Percentiles rank a stretch among this genome's conserved stretches.
phyloP scores from a whole-genome alignment of 1,284 basidiomycete genomes.

The Grifola frondosa region DNA sequence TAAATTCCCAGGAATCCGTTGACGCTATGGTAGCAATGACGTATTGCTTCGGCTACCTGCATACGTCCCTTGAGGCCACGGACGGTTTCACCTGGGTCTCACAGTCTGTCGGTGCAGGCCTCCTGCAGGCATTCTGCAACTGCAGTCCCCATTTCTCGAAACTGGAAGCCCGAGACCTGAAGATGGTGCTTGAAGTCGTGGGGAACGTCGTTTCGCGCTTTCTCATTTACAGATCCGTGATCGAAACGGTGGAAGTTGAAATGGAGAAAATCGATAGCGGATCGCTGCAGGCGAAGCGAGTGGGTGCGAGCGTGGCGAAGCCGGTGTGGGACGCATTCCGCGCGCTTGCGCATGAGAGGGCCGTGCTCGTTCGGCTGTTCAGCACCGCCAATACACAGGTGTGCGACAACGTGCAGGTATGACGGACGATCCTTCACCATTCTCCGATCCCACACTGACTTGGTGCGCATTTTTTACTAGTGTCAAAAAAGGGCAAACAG shows the following conservation, averaged over 20 bases:
- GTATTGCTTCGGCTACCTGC: slow-evolving; percentile 32
- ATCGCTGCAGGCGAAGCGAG: slow-evolving; percentile 15
- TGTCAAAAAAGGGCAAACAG: slow-evolving; percentile 37
- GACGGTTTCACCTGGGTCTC: slow-evolving; percentile 40
- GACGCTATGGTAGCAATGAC: slow-evolving; percentile 30
- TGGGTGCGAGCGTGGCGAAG: slow-evolving; percentile 23
- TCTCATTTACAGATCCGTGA: slow-evolving; percentile 37
- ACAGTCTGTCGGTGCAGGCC: slow-evolving; percentile 34
- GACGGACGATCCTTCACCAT: no score
- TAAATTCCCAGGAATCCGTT: slow-evolving; percentile 26
- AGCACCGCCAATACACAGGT: slow-evolving; percentile 30
- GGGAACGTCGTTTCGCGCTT: slow-evolving; percentile 34
- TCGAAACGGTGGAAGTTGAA: slow-evolving; percentile 29
- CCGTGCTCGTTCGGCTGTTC: slow-evolving; percentile 22
- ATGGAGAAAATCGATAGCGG: slow-evolving; percentile 24
- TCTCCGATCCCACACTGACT: no score
- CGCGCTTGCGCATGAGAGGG: slow-evolving; percentile 28
- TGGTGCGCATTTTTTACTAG: slow-evolving; percentile 23
- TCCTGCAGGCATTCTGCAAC: slow-evolving; percentile 34
- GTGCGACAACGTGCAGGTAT: slow-evolving; percentile 37
- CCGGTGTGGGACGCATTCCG: slow-evolving; percentile 30
- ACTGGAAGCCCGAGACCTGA: slow-evolving; percentile 31
- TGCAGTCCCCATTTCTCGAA: slow-evolving; percentile 27
- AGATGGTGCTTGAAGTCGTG: slow-evolving; percentile 32
- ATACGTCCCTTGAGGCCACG: slow-evolving; percentile 37